These are phyloP conservation scores for Colletotrichum truncatum DNA, from an alignment of 2,329 filamentous ascomycete species.

Conservation along the genomic window DNA sequence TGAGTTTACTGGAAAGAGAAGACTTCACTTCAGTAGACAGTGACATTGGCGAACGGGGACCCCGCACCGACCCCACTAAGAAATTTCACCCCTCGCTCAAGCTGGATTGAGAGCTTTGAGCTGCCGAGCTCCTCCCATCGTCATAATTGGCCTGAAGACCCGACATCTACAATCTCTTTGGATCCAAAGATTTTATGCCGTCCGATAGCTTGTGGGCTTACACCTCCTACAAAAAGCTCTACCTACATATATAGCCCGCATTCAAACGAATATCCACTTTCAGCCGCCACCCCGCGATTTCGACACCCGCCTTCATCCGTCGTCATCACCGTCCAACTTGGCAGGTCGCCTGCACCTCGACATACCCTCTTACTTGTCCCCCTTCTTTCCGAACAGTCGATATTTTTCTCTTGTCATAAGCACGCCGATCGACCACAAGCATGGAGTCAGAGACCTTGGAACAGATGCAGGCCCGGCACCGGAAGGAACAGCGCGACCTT, in stretches of 20 bases:
- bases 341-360: too few relatives aligned
- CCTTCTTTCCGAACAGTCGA: not conserved
- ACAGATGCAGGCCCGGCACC: constrained; percentile 80
- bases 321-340: too few relatives aligned
- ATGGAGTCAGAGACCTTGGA: constrained; percentile 70
- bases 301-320: not conserved
- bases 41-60: not conserved
- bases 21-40: not conserved
- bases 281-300: not conserved
- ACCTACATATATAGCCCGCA: too few relatives aligned
- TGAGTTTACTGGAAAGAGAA: too few relatives aligned
- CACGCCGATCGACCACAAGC: not conserved
- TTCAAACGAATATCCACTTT: too few relatives aligned
- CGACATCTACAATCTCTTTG: not conserved
- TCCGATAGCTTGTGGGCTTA: too few relatives aligned
- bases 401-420: too few relatives aligned
- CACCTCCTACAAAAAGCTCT: too few relatives aligned
- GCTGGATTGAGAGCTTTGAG: not conserved
- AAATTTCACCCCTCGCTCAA: constrained; percentile 26
- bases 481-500: constrained; percentile 88
- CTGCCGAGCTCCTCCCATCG: not conserved
- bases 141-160: too few relatives aligned
- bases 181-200: not conserved
- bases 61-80: constrained; percentile 25
- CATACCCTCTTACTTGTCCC: too few relatives aligned